phyloP scores from a whole-genome alignment of 73 alveolate species.

The Tetrahymena elliotti region DNA sequence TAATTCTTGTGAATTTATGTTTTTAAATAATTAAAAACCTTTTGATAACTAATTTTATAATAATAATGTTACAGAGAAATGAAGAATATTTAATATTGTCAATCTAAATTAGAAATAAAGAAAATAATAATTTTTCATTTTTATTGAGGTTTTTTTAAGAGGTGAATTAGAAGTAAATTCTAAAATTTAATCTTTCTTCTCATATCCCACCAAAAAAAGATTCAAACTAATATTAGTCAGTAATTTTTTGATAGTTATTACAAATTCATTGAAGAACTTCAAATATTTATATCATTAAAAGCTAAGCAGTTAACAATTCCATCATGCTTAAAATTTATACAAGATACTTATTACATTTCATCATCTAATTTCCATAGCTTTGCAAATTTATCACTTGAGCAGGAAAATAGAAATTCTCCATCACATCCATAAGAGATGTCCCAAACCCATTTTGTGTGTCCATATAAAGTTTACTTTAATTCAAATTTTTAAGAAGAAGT shows the following conservation, averaged over 20 bases:
- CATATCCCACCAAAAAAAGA: too few species aligned
- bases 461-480: background rate
- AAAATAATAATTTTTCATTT: too few species aligned
- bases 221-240: background rate
- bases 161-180: too few species aligned
- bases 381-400: constrained; percentile 14
- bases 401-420: constrained; percentile 12
- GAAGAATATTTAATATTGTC: too few species aligned
- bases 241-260: background rate
- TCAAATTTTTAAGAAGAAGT: background rate
- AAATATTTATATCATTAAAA: constrained; percentile 25
- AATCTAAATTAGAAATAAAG: too few species aligned
- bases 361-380: constrained; percentile 23
- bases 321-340: constrained; percentile 4
- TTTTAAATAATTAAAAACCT: too few species aligned
- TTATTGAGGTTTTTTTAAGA: too few species aligned
- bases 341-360: background rate
- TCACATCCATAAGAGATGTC: constrained; percentile 31
- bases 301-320: constrained; percentile 13
- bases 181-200: too few species aligned
- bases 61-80: too few species aligned
- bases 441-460: constrained; percentile 32
- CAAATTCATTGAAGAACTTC: background rate
- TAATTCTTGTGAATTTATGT: too few species aligned
- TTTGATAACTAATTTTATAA: too few species aligned